A percentile compares a stretch with the other conserved stretches of the same genome.
phyloP scores from a whole-genome alignment of 2,329 filamentous ascomycete species.

The Paecilomyces sp. region DNA sequence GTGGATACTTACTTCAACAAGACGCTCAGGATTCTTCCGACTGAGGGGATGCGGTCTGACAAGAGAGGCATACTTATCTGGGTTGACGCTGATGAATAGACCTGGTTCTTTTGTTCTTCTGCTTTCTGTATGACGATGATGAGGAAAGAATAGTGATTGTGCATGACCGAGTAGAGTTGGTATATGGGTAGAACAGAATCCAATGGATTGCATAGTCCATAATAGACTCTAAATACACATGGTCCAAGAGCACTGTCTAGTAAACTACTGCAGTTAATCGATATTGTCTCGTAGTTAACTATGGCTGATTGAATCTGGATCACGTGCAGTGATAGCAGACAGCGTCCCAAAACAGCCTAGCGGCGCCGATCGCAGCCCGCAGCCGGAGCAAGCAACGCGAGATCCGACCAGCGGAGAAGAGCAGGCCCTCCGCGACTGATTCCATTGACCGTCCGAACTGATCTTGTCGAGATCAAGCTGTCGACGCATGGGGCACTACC shows the following conservation, averaged over 20 bases:
- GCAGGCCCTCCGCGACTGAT: no score
- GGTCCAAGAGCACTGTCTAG: not conserved
- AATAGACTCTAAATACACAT: not conserved
- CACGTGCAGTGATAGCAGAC: not conserved
- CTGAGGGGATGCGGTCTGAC: slow-evolving; percentile 56
- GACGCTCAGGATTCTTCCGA: slow-evolving; percentile 71
- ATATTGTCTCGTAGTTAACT: no score
- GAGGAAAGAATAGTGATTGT: not conserved
- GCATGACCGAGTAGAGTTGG: not conserved
- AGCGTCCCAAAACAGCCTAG: not conserved
- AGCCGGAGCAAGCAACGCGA: not conserved
- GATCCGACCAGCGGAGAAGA: not conserved
- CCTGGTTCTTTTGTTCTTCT: not conserved
- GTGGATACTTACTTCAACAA: slow-evolving; percentile 92
- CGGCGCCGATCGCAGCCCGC: not conserved
- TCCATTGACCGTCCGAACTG: not conserved
- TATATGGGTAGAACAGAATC: no score
- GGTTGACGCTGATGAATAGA: slow-evolving; percentile 33
- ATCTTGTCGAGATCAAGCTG: not conserved
- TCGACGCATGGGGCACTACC: not conserved
- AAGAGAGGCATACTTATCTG: slow-evolving; percentile 45
- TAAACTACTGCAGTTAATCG: no score
- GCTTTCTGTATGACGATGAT: not conserved
- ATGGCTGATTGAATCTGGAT: not conserved
- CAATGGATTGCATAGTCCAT: not conserved